These are phyloP conservation scores for Salvia hispanica DNA, from an alignment of 257 asterid genomes.

Conservation along the genomic window DNA sequence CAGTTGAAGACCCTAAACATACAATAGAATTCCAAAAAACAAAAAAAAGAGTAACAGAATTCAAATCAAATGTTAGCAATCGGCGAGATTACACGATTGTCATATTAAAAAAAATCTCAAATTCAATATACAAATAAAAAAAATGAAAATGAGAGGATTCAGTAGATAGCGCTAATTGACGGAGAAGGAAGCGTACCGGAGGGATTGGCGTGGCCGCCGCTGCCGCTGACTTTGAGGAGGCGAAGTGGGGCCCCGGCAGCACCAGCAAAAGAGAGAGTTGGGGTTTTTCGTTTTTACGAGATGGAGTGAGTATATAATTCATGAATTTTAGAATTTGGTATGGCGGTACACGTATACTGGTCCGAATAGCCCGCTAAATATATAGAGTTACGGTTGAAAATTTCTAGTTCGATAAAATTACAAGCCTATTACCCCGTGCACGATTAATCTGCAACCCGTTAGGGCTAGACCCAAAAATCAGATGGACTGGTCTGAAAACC, in stretches of 20 bases:
- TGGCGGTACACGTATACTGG: no score
- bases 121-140: neutral
- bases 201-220: conserved; percentile 48
- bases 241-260: conserved; percentile 40
- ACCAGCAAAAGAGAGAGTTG: conserved; percentile 43
- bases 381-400: no score
- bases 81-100: conserved; percentile 1
- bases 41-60: neutral
- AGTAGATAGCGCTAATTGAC: neutral
- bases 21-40: conserved; percentile 17
- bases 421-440: no score
- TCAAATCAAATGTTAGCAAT: conserved; percentile 23
- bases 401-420: no score
- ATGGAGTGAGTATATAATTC: no score
- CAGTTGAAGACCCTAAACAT: conserved; percentile 19
- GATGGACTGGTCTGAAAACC: no score
- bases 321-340: no score
- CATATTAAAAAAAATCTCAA: neutral
- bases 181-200: conserved; percentile 14
- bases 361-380: no score
- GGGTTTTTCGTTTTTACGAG: conserved; percentile 22
- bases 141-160: conserved; percentile 20
- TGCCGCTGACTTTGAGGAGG: conserved; percentile 47
- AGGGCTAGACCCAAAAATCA: no score
- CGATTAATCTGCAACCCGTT: no score